Conservation (phyloP, 2,329 filamentous ascomycete species). For the Tolypocladium ovalisporum region DNA sequence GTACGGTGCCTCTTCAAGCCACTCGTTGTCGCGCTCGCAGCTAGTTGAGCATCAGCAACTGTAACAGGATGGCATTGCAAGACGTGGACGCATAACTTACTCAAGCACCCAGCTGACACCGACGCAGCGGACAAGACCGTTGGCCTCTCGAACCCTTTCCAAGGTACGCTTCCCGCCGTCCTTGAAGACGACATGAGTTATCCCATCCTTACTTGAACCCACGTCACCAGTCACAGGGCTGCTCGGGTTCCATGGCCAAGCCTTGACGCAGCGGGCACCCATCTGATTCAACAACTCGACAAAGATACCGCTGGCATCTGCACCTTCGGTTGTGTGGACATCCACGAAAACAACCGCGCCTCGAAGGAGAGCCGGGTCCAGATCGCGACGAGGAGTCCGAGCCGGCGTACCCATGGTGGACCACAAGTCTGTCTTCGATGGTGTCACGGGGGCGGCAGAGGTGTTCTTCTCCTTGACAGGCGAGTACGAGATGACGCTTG, state of each 20-base stretch:
- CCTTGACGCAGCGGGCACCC: slow-evolving; percentile 68
- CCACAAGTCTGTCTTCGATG: slow-evolving; percentile 40
- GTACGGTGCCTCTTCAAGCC: slow-evolving; percentile 65
- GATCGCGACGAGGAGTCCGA: slow-evolving; percentile 42
- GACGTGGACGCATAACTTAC: slow-evolving; percentile 39
- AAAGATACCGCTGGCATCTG: slow-evolving; percentile 72
- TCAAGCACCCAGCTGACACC: slow-evolving; percentile 84
- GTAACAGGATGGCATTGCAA: neutral
- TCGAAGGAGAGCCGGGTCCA: slow-evolving; percentile 44
- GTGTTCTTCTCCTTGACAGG: slow-evolving; percentile 31
- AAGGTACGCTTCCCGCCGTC: slow-evolving; percentile 72
- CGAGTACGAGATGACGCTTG: slow-evolving; percentile 43
- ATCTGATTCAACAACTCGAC: slow-evolving; percentile 68
- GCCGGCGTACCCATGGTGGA: slow-evolving; percentile 44
- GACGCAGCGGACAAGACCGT: slow-evolving; percentile 72
- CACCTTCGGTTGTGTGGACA: slow-evolving; percentile 71
- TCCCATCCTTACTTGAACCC: slow-evolving; percentile 47
- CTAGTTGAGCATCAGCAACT: slow-evolving; percentile 24
- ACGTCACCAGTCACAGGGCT: slow-evolving; percentile 22
- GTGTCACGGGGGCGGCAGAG: slow-evolving; percentile 17
- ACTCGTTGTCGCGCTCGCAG: slow-evolving; percentile 65
- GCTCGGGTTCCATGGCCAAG: slow-evolving; percentile 61
- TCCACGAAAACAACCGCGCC: slow-evolving; percentile 76
- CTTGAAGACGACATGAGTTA: slow-evolving; percentile 86
- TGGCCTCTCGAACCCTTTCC: slow-evolving; percentile 64